These are phyloP conservation scores for Daldinia grandis DNA, from an alignment of 495 filamentous ascomycete species.

Conservation along the genomic window DNA sequence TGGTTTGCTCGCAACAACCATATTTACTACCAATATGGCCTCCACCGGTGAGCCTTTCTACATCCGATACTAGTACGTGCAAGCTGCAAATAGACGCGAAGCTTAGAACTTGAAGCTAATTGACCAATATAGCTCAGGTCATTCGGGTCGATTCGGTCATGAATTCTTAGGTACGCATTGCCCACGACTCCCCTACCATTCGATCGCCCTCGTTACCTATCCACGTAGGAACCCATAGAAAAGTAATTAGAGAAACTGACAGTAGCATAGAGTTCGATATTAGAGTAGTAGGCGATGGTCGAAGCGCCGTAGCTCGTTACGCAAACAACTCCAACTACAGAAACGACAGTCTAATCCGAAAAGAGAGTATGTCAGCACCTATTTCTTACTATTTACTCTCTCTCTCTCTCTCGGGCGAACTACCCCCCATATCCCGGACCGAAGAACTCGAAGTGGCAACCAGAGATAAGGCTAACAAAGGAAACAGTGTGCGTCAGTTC, in stretches of 20 bases:
- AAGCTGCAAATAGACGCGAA: neutral
- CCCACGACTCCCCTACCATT: neutral
- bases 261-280: constrained; percentile 87
- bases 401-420: neutral
- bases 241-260: constrained; percentile 40
- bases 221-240: neutral
- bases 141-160: constrained; percentile 97
- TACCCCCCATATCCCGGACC: neutral
- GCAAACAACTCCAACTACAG: constrained; percentile 99
- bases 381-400: neutral
- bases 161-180: constrained; percentile 85
- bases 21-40: constrained; percentile 32
- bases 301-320: constrained; percentile 93
- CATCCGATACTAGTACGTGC: constrained; percentile 91
- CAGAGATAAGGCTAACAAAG: neutral
- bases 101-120: constrained; percentile 45
- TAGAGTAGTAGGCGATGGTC: constrained; percentile 89
- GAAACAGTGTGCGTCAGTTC: constrained; percentile 91
- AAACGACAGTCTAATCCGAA: constrained; percentile 97
- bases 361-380: constrained; percentile 81
- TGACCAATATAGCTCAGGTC: constrained; percentile 76
- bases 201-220: no score
- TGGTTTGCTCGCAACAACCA: neutral
- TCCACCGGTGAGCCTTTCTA: constrained; percentile 82
- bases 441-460: neutral